These are phyloP conservation scores for Phanerodontia chrysosporium DNA, from an alignment of 768 basidiomycete species.

Conservation along the genomic window DNA sequence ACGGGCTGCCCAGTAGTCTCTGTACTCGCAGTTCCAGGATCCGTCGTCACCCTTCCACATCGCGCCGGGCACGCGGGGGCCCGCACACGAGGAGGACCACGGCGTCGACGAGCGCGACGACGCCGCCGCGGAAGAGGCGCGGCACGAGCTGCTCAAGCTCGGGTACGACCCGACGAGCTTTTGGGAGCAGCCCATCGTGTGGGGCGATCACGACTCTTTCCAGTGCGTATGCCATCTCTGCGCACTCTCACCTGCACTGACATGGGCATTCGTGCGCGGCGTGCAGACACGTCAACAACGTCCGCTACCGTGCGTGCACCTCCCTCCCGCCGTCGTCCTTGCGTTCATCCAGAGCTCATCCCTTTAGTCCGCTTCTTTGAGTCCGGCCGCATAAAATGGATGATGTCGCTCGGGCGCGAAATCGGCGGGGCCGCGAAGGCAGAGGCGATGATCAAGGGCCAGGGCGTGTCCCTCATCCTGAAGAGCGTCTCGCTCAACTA, in stretches of 20 bases:
- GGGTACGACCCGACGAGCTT: slow-evolving; percentile 66
- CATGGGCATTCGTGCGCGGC: no score
- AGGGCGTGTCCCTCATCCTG: slow-evolving; percentile 70
- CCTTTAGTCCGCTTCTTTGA: slow-evolving; percentile 74
- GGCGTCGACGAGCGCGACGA: not conserved
- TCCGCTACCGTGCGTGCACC: slow-evolving; percentile 53
- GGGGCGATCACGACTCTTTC: slow-evolving; percentile 79
- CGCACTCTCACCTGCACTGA: not conserved
- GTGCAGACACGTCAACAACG: slow-evolving; percentile 73
- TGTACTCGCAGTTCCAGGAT: slow-evolving; percentile 9
- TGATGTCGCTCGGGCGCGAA: slow-evolving; percentile 49
- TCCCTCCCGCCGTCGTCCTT: not conserved
- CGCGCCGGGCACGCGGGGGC: slow-evolving; percentile 4
- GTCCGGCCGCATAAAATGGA: slow-evolving; percentile 70
- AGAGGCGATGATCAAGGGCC: slow-evolving; percentile 53
- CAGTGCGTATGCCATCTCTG: slow-evolving; percentile 43
- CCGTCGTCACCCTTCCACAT: slow-evolving; percentile 11
- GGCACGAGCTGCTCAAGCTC: slow-evolving; percentile 35
- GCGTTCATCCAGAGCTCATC: no score
- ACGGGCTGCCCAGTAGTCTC: slow-evolving; percentile 6
- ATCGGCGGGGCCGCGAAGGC: slow-evolving; percentile 56
- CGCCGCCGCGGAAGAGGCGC: slow-evolving; percentile 34
- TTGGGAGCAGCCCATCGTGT: slow-evolving; percentile 73
- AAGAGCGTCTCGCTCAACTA: slow-evolving; percentile 67
- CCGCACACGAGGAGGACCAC: slow-evolving; percentile 12